These are phyloP conservation scores for Cyclostephanos tholiformis DNA, from an alignment of 108 stramenopile genomes.

Conservation along the genomic window DNA sequence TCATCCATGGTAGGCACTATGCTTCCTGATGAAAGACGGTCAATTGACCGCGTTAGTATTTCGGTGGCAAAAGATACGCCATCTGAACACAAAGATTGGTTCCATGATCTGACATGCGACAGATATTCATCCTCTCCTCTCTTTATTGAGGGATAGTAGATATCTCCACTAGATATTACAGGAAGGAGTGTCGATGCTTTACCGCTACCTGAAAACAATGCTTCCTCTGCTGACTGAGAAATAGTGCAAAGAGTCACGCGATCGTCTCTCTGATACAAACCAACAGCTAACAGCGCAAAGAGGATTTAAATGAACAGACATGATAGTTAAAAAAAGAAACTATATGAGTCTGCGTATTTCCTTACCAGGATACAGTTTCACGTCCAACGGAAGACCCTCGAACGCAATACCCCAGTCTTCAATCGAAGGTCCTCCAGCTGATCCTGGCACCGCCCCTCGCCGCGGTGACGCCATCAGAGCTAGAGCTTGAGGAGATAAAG, in stretches of 20 bases:
- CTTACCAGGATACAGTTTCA: constrained; percentile 65
- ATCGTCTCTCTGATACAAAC: constrained; percentile 86
- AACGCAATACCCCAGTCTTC: constrained; percentile 91
- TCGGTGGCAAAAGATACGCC: constrained; percentile 56
- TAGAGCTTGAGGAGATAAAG: constrained; percentile 45
- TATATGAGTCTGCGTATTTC: not conserved
- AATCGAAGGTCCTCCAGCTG: constrained; percentile 44
- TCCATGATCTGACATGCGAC: constrained; percentile 46
- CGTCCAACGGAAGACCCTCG: constrained; percentile 83
- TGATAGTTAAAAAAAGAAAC: not conserved
- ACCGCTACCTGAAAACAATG: constrained; percentile 8
- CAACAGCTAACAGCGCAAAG: constrained; percentile 56
- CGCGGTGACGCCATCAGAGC: constrained; percentile 44
- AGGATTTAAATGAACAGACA: not conserved
- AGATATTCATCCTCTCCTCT: constrained; percentile 12
- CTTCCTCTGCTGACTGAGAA: constrained; percentile 30
- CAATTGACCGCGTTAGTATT: constrained; percentile 40
- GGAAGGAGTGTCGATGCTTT: constrained; percentile 22
- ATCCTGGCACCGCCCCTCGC: constrained; percentile 21
- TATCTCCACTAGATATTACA: constrained; percentile 46
- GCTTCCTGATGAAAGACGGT: constrained; percentile 23
- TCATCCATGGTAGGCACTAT: constrained; percentile 2
- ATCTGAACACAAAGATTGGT: constrained; percentile 54
- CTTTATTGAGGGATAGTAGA: constrained; percentile 51
- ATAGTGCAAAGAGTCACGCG: constrained; percentile 70